Conservation (phyloP, 1,284 basidiomycete genomes). For the Somion occarium region DNA sequence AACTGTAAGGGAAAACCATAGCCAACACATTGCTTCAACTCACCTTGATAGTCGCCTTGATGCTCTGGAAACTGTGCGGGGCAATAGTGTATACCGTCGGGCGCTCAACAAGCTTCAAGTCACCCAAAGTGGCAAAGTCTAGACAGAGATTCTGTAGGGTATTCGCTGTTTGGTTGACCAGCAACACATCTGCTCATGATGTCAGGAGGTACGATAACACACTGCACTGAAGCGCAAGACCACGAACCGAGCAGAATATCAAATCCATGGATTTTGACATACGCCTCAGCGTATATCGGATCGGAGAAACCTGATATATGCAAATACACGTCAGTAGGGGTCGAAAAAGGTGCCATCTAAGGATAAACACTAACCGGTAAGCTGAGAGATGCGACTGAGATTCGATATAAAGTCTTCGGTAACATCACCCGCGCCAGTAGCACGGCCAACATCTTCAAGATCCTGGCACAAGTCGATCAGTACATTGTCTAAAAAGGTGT, state of each 20-base stretch:
- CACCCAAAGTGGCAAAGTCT: slow-evolving; percentile 97
- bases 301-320: slow-evolving; percentile 83
- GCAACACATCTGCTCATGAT: slow-evolving; percentile 70
- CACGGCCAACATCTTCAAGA: slow-evolving; percentile 85
- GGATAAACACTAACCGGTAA: slow-evolving; percentile 62
- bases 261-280: slow-evolving; percentile 97
- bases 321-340: background rate
- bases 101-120: slow-evolving; percentile 95
- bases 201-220: slow-evolving; percentile 5
- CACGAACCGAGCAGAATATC: slow-evolving; percentile 85
- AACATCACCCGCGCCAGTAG: slow-evolving; percentile 81
- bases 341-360: too few species aligned
- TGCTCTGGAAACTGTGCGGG: slow-evolving; percentile 96
- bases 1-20: background rate
- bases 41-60: slow-evolving; percentile 98
- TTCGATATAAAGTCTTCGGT: slow-evolving; percentile 97
- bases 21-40: slow-evolving; percentile 2
- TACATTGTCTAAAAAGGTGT: background rate
- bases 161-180: slow-evolving; percentile 95
- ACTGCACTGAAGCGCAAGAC: background rate
- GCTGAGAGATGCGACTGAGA: slow-evolving; percentile 90
- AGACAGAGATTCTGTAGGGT: slow-evolving; percentile 96
- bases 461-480: slow-evolving; percentile 48
- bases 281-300: slow-evolving; percentile 97
- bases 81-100: slow-evolving; percentile 91